Evolutionary conservation across 257 asterid genomes (phyloP), one percentile per base, ranked within the genome.

Genomic region (Nicotiana attenuata): DNA sequence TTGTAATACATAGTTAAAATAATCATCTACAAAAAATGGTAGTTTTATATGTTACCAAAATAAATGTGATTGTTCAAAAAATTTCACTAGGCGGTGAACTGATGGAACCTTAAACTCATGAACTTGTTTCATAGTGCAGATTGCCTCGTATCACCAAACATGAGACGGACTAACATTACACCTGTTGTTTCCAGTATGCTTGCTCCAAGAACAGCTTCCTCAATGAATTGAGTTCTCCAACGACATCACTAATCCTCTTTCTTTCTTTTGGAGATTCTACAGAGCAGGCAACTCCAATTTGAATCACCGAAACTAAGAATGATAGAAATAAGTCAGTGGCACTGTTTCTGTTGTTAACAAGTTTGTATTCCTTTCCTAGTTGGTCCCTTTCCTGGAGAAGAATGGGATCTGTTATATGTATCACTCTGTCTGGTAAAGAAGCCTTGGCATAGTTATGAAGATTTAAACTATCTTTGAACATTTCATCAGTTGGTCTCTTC

Each of bases 401-500:
- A 19, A 28, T 28, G 7, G 80, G 82, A 33, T 80, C 81, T 9
- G 68, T 38, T 11, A 80, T 80, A 28, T 65, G 66, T 17, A 14
- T 17, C 19, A 66, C 86, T 31, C 80, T 76, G 59, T 85, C 68
- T 2, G 82, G 69, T 53, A 80, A 75, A 28, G 86, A 31, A 20
- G 29, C 24, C 2, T 55, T 52, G 47, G 79, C 86, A 50, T 81
- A 83, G 10, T 14, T 63, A 59, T 80, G 86, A 28, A 86, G 83
- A 47, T 69, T 59, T 10, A 65, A 83, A 10, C 81, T 68, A n/a
- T 83, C 85, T 29, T 19, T 16, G 73, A 86, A 83, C 57, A 83
- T 76, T 65, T 81, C 85, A 83, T 83, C 78, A 0, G 89, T 86
- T 11, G 87, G 86, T 65, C 56, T 68, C 78, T 26, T 81, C 73